These are phyloP conservation scores for Penicillium robsamsonii DNA, from an alignment of 495 filamentous ascomycete genomes.

Conservation along the genomic window DNA sequence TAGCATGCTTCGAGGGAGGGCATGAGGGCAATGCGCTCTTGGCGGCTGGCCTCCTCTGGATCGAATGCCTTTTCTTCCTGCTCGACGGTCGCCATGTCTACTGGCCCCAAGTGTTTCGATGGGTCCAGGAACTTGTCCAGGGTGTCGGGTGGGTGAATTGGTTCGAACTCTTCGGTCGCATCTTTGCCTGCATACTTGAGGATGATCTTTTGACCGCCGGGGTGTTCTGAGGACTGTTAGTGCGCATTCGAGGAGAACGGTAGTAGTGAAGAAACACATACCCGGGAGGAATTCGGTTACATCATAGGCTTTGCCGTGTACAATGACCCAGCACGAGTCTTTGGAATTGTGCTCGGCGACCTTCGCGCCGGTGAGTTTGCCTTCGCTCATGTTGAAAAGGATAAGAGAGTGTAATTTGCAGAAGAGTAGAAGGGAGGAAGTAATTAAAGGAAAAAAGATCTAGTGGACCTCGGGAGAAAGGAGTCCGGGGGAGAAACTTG, in stretches of 20 bases:
- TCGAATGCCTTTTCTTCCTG: constrained; percentile 65
- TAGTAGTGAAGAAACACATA: constrained; percentile 11
- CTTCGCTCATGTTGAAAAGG: constrained; percentile 31
- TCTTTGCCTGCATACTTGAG: constrained; percentile 82
- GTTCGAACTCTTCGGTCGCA: constrained; percentile 87
- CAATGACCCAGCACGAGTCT: constrained; percentile 78
- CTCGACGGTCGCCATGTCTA: constrained; percentile 85
- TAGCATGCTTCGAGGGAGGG: constrained; percentile 86
- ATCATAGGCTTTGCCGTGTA: constrained; percentile 91
- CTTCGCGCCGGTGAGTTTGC: constrained; percentile 65
- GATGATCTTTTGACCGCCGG: constrained; percentile 79
- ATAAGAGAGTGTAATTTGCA: neutral
- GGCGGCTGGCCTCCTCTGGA: constrained; percentile 74
- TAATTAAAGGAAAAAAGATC: constrained; percentile 12
- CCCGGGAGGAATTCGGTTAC: constrained; percentile 82
- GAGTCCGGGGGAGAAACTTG: constrained; percentile 29
- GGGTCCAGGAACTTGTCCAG: constrained; percentile 72
- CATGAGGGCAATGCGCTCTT: constrained; percentile 73
- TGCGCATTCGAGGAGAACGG: neutral
- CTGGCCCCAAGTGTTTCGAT: constrained; percentile 84
- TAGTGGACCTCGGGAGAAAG: constrained; percentile 32
- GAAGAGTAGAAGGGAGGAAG: constrained; percentile 5
- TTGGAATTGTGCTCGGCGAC: constrained; percentile 82
- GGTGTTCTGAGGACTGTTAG: constrained; percentile 58
- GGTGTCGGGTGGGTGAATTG: constrained; percentile 87